phyloP scores from a whole-genome alignment of 371 early-diverging fungal species.

The Mortierella sp. region DNA sequence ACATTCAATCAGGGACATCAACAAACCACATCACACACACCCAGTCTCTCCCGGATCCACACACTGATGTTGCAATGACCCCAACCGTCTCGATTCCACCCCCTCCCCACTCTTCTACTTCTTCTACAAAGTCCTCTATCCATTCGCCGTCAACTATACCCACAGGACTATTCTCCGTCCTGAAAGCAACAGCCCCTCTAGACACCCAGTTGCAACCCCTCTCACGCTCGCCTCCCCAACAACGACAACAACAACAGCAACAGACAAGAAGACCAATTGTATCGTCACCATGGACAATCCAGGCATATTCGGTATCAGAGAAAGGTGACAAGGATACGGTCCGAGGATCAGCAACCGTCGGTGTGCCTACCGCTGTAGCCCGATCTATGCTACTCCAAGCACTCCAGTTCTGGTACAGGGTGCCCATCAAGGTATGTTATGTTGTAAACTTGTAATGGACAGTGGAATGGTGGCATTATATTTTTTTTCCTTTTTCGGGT shows the following conservation, averaged over 20 bases:
- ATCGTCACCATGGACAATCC: constrained; percentile 5
- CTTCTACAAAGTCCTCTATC: no score
- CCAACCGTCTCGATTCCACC: constrained; percentile 1
- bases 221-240: background rate
- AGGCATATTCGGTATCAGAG: constrained; percentile 32
- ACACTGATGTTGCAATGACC: constrained; percentile 6
- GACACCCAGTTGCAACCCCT: background rate
- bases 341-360: constrained; percentile 64
- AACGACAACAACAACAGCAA: background rate
- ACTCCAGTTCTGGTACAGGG: constrained; percentile 81
- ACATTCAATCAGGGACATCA: background rate
- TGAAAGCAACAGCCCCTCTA: background rate
- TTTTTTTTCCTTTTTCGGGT: background rate
- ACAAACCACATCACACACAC: background rate
- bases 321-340: constrained; percentile 46
- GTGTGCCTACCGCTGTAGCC: constrained; percentile 72
- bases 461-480: background rate
- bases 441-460: no score
- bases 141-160: background rate
- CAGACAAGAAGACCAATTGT: background rate
- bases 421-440: constrained; percentile 76
- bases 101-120: background rate
- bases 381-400: constrained; percentile 75
- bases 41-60: background rate
- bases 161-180: background rate